Conservation (phyloP, 2,329 filamentous ascomycete genomes). For the Bipolaris bicolor region DNA sequence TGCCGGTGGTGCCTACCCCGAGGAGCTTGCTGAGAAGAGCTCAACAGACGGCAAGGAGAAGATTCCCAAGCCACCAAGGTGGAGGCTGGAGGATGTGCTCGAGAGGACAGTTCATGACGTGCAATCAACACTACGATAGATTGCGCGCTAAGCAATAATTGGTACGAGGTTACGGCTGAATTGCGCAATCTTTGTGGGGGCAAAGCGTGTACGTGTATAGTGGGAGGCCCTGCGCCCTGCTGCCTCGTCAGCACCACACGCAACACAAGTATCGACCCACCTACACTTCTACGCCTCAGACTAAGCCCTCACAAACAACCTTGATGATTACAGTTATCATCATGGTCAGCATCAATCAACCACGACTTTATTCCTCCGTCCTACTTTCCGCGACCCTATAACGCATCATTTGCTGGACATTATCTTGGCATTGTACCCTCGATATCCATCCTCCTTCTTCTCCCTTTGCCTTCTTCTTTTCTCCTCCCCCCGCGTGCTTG, state of each 20-base stretch:
- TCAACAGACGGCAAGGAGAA: conserved; percentile 57
- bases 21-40: conserved; percentile 71
- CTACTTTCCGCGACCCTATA: neutral
- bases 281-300: neutral
- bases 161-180: neutral
- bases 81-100: conserved; percentile 78
- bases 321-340: neutral
- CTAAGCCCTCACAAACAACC: neutral
- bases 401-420: conserved; percentile 5
- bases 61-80: conserved; percentile 71
- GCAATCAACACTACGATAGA: conserved; percentile 71
- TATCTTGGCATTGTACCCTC: neutral
- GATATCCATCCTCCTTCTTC: neutral
- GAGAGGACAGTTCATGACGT: conserved; percentile 75
- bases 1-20: conserved; percentile 81
- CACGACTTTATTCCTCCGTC: neutral
- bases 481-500: neutral
- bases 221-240: neutral
- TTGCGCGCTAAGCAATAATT: neutral
- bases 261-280: neutral
- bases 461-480: neutral
- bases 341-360: neutral
- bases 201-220: neutral
- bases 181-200: neutral
- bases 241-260: conserved; percentile 3